Percentiles rank a stretch among this genome's conserved stretches.
These are phyloP conservation scores for Daldinia bambusicola DNA, from an alignment of 495 filamentous ascomycete species.

Conservation along the genomic window DNA sequence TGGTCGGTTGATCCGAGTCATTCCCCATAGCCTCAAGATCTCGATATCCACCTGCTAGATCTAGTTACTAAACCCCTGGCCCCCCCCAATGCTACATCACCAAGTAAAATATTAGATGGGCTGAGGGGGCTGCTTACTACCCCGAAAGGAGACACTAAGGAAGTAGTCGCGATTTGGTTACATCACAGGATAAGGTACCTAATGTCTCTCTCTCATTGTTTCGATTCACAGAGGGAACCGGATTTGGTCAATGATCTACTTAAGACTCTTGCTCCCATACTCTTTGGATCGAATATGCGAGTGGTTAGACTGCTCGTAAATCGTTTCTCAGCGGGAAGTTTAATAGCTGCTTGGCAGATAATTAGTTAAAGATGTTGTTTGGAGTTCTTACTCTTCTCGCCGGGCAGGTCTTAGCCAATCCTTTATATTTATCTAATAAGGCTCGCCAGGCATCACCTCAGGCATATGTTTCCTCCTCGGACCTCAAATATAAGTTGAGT, in stretches of 20 bases:
- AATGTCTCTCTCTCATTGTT: constrained; percentile 22
- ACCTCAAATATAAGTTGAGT: constrained; percentile 57
- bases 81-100: constrained; percentile 12
- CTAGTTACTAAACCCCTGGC: constrained; percentile 24
- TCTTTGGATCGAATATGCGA: neutral
- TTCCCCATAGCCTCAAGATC: constrained; percentile 14
- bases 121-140: constrained; percentile 4
- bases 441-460: constrained; percentile 26
- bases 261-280: constrained; percentile 15
- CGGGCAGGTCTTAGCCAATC: constrained; percentile 32
- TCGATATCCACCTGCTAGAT: constrained; percentile 34
- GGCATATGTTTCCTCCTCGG: constrained; percentile 59
- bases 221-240: constrained; percentile 3
- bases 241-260: constrained; percentile 21
- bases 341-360: no score
- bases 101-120: constrained; percentile 14
- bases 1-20: neutral
- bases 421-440: constrained; percentile 28
- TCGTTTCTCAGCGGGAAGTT: neutral
- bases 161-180: constrained; percentile 6
- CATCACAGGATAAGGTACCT: constrained; percentile 23
- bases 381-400: constrained; percentile 32
- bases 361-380: constrained; percentile 32
- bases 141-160: constrained; percentile 11
- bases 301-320: neutral